Conservation (phyloP, 768 basidiomycete species). For the Phaffia australis region DNA sequence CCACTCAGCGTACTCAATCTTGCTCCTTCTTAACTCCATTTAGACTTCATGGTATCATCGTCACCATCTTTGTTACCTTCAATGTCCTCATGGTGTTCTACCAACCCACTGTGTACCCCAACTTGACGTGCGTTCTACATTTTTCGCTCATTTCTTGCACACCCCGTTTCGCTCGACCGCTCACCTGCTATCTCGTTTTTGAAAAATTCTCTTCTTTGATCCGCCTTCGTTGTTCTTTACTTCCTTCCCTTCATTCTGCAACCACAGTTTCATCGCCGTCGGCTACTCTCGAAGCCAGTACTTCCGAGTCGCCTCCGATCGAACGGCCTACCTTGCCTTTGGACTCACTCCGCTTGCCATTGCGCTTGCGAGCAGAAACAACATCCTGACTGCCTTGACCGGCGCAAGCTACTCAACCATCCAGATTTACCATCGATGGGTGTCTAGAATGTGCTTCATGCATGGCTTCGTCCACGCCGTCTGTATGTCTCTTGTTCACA, state of each 20-base stretch:
- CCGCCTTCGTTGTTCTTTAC: background rate
- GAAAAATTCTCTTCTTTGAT: background rate
- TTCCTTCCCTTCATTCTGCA: background rate
- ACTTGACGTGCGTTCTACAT: too few relatives aligned
- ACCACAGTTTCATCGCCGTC: background rate
- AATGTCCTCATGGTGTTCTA: background rate
- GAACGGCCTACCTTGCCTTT: background rate
- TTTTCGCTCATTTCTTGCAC: background rate
- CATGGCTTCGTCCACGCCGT: slow-evolving; percentile 8
- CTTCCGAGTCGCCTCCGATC: background rate
- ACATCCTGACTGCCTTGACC: background rate
- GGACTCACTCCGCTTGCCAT: slow-evolving; percentile 11
- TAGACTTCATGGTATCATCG: slow-evolving; percentile 10
- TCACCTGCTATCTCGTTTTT: background rate
- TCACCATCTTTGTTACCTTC: slow-evolving; percentile 3
- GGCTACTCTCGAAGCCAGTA: slow-evolving; percentile 10
- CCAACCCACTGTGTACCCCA: too few relatives aligned
- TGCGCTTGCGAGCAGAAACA: slow-evolving; percentile 11
- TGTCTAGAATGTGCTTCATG: background rate
- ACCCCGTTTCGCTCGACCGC: background rate
- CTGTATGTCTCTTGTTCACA: background rate
- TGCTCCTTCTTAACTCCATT: background rate
- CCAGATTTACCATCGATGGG: slow-evolving; percentile 13
- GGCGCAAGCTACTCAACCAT: slow-evolving; percentile 15
- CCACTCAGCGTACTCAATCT: background rate